These are phyloP conservation scores for Globisporangium camurandrum DNA, from an alignment of 352 stramenopile genomes.

Conservation along the genomic window DNA sequence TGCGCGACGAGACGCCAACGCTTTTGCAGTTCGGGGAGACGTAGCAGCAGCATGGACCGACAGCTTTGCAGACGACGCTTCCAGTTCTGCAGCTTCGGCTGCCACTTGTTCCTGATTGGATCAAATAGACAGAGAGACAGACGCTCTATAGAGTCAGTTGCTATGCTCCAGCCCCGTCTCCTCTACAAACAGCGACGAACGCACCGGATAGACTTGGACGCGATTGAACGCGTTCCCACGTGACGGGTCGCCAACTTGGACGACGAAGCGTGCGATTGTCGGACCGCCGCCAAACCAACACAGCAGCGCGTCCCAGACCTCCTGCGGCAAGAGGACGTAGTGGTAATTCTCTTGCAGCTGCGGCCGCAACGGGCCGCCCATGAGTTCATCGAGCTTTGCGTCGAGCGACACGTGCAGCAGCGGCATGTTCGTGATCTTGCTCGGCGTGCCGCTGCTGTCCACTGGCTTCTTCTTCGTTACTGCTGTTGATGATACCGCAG, in stretches of 20 bases:
- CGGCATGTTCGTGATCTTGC: conserved; percentile 56
- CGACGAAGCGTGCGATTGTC: conserved; percentile 66
- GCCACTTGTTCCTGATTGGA: conserved; percentile 25
- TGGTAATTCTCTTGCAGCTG: conserved; percentile 72
- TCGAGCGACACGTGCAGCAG: conserved; percentile 44
- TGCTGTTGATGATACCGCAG: background rate
- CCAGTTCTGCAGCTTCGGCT: conserved; percentile 17
- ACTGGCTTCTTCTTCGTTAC: background rate
- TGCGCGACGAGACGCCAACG: conserved; percentile 13
- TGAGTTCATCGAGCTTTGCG: conserved; percentile 49
- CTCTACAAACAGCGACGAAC: background rate
- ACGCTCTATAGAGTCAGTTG: background rate
- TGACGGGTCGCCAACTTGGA: conserved; percentile 45
- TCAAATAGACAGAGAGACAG: background rate
- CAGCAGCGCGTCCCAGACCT: conserved; percentile 69
- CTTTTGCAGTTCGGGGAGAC: conserved; percentile 15
- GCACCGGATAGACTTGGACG: conserved; percentile 74
- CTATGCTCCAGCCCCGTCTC: background rate
- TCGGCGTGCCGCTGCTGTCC: conserved; percentile 27
- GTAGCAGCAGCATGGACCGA: background rate
- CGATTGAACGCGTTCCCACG: conserved; percentile 54
- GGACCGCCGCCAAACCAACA: conserved; percentile 66
- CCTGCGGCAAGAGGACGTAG: conserved; percentile 60
- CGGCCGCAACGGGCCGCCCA: conserved; percentile 49
- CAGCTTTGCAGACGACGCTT: conserved; percentile 13